These are phyloP conservation scores for Trametes pubescens DNA, from an alignment of 1,284 basidiomycete species.

Conservation along the genomic window DNA sequence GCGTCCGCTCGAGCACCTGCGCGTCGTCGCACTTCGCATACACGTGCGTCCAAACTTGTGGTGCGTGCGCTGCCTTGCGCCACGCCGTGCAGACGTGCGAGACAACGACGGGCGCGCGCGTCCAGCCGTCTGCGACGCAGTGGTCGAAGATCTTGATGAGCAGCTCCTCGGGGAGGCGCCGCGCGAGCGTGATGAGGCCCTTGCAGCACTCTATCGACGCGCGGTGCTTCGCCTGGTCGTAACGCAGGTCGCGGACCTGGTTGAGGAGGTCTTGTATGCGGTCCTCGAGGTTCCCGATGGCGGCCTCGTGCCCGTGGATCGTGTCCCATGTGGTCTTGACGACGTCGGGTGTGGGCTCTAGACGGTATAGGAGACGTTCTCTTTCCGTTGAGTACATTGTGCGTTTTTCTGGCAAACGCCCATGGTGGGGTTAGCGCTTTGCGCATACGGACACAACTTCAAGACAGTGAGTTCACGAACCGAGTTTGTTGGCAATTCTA, in stretches of 20 bases:
- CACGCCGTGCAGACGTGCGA: slow-evolving; percentile 70
- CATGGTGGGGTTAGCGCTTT: too few relatives aligned
- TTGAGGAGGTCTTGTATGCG: slow-evolving; percentile 52
- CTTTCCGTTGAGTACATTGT: slow-evolving; percentile 10
- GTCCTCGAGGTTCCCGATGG: slow-evolving; percentile 50
- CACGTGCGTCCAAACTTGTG: slow-evolving; percentile 66
- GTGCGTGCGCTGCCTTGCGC: slow-evolving; percentile 59
- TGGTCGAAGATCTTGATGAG: slow-evolving; percentile 62
- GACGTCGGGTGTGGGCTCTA: slow-evolving; percentile 43
- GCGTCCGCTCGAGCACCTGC: slow-evolving; percentile 52
- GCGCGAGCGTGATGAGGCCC: slow-evolving; percentile 62
- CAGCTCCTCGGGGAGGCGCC: slow-evolving; percentile 62
- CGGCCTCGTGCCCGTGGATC: slow-evolving; percentile 51
- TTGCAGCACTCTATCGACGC: slow-evolving; percentile 52
- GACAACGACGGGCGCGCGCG: slow-evolving; percentile 59
- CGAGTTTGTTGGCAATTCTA: too few relatives aligned
- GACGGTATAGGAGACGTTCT: slow-evolving; percentile 32
- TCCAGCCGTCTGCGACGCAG: slow-evolving; percentile 60
- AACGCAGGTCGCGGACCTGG: slow-evolving; percentile 53
- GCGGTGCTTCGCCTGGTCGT: slow-evolving; percentile 50
- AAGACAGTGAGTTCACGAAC: too few relatives aligned
- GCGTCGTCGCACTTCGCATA: slow-evolving; percentile 58
- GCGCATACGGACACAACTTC: not conserved
- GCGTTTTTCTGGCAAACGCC: not conserved
- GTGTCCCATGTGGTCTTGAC: slow-evolving; percentile 40